phyloP scores from a whole-genome alignment of 495 filamentous ascomycete genomes.

The Melanomma pulvis-pyrius region DNA sequence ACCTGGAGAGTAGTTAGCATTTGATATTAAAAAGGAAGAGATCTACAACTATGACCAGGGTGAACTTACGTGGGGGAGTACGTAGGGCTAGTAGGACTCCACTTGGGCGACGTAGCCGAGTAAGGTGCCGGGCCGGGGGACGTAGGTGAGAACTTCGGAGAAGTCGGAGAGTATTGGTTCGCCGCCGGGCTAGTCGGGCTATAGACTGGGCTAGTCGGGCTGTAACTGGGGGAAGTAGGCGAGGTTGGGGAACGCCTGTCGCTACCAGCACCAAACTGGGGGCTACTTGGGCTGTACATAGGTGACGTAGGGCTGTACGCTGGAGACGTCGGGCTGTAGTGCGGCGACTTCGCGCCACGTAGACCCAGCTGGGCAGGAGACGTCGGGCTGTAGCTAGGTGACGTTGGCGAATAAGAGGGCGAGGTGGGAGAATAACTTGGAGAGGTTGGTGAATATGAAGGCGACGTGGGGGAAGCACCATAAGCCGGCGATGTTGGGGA shows the following conservation, averaged over 20 bases:
- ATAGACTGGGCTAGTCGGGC: constrained; percentile 49
- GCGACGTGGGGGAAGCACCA: constrained; percentile 44
- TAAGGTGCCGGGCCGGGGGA: constrained; percentile 63
- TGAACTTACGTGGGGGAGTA: constrained; percentile 43
- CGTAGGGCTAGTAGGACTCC: constrained; percentile 51
- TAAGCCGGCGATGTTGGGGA: constrained; percentile 62
- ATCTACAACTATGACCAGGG: constrained; percentile 19
- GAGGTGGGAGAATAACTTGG: constrained; percentile 66
- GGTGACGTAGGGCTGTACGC: constrained; percentile 64
- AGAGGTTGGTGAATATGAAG: constrained; percentile 42
- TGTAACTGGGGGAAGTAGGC: constrained; percentile 50
- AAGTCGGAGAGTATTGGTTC: constrained; percentile 58
- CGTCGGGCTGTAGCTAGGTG: constrained; percentile 64
- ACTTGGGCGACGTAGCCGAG: constrained; percentile 54
- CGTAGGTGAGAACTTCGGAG: constrained; percentile 66
- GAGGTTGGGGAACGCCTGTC: constrained; percentile 57
- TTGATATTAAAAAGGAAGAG: background rate
- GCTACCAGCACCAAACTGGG: constrained; percentile 55
- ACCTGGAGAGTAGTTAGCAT: constrained; percentile 23
- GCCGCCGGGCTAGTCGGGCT: constrained; percentile 53
- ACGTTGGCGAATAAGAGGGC: constrained; percentile 69
- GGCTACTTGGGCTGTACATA: constrained; percentile 74
- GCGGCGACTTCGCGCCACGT: constrained; percentile 54
- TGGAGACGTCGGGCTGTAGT: constrained; percentile 65
- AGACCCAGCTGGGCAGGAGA: constrained; percentile 57